Evolutionary conservation across 305 asterid genomes (phyloP).

Genomic region (Stenogyne calaminthoides): DNA sequence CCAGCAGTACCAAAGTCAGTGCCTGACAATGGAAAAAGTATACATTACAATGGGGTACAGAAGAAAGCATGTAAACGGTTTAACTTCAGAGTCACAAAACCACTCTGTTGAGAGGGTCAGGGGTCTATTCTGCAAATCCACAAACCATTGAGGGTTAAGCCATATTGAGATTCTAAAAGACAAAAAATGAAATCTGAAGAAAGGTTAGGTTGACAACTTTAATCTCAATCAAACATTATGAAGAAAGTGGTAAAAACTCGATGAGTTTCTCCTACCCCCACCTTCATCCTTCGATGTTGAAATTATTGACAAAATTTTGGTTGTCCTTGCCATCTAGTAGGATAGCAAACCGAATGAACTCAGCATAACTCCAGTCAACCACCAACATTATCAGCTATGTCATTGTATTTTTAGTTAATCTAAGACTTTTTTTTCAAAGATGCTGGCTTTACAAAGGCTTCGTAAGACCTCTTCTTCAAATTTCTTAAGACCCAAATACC

Average conservation of each 20-base stretch:
- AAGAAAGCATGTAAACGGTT: conserved; percentile 9
- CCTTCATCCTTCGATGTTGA: conserved; percentile 10
- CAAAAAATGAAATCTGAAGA: background rate
- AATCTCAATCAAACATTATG: conserved; percentile 21
- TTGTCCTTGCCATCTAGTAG: background rate
- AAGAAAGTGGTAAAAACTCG: conserved; percentile 11
- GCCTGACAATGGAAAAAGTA: conserved; percentile 52
- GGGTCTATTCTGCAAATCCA: conserved; percentile 2
- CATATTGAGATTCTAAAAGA: conserved; percentile 16
- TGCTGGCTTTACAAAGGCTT: conserved; percentile 5
- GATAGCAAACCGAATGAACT: background rate
- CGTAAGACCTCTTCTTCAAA: conserved; percentile 5
- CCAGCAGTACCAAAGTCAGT: conserved; percentile 64
- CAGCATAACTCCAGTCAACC: background rate
- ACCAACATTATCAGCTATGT: background rate
- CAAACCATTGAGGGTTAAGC: conserved; percentile 4
- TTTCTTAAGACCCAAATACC: background rate
- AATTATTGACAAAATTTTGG: conserved; percentile 5
- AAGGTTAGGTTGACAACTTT: background rate
- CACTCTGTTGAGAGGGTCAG: conserved; percentile 5
- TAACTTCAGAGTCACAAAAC: conserved; percentile 19
- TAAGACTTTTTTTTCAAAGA: background rate
- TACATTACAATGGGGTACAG: background rate
- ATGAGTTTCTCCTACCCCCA: conserved; percentile 17
- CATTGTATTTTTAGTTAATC: background rate